These are phyloP conservation scores for Ganoderma boninense DNA, from an alignment of 1,284 basidiomycete species.

Conservation along the genomic window DNA sequence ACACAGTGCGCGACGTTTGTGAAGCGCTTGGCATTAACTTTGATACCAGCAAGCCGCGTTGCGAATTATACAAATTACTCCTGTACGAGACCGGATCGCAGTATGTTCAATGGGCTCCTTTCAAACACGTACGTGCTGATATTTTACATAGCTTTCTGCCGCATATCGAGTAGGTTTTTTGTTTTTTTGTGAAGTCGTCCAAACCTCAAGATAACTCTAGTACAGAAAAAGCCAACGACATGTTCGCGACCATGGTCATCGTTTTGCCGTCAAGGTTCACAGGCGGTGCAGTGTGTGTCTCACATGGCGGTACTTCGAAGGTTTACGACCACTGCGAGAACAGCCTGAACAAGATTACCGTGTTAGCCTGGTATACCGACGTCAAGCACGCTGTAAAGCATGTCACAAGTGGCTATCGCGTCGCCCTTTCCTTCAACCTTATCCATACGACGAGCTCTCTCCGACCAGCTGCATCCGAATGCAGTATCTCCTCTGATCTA, in stretches of 20 bases:
- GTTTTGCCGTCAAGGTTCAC: conserved; percentile 53
- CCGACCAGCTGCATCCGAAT: conserved; percentile 25
- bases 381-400: conserved; percentile 55
- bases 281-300: conserved; percentile 51
- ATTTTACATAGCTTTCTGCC: conserved; percentile 25
- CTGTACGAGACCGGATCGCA: conserved; percentile 51
- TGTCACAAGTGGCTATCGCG: conserved; percentile 52
- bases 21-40: conserved; percentile 27
- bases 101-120: not conserved
- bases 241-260: conserved; percentile 56
- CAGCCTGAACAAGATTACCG: conserved; percentile 42
- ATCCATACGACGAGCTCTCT: conserved; percentile 31
- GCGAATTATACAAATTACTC: conserved; percentile 54
- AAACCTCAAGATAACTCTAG: conserved; percentile 31
- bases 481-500: conserved; percentile 15
- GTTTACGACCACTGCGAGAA: conserved; percentile 43
- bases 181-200: no score
- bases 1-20: conserved; percentile 41
- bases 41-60: conserved; percentile 36
- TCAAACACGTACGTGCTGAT: not conserved
- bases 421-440: conserved; percentile 57
- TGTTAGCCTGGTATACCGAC: conserved; percentile 59
- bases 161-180: conserved; percentile 27
- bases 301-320: conserved; percentile 43
- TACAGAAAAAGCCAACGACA: conserved; percentile 49